A percentile compares a stretch with the other conserved stretches of the same genome.
phyloP scores from a whole-genome alignment of 2,329 filamentous ascomycete species.

The Sporothrix brasiliensis region DNA sequence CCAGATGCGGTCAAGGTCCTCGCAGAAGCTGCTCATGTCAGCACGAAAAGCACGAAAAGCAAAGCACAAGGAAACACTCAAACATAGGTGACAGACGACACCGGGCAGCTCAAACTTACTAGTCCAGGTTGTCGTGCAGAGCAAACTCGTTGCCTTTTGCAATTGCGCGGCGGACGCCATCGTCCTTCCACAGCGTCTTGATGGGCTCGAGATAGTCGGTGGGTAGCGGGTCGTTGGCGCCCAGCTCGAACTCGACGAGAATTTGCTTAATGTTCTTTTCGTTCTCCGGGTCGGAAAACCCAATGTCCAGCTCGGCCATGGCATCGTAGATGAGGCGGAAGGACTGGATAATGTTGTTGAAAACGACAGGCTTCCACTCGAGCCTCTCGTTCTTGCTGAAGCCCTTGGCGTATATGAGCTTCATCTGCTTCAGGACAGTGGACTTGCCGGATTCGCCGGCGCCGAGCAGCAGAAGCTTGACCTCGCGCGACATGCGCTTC shows the following conservation, averaged over 20 bases:
- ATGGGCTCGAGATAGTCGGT: constrained; percentile 77
- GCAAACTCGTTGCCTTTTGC: constrained; percentile 95
- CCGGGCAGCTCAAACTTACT: constrained; percentile 59
- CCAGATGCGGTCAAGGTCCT: constrained; percentile 75
- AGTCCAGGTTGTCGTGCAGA: constrained; percentile 90
- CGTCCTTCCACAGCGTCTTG: constrained; percentile 80
- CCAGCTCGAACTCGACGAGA: constrained; percentile 78
- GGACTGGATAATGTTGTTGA: constrained; percentile 90
- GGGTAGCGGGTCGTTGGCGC: constrained; percentile 78
- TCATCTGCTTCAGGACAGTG: constrained; percentile 98
- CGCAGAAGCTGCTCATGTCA: constrained; percentile 70
- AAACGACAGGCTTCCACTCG: constrained; percentile 93
- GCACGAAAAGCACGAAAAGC: background rate
- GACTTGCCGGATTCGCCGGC: constrained; percentile 96
- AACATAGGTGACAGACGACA: constrained; percentile 34
- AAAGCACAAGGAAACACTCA: background rate
- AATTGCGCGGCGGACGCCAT: constrained; percentile 83
- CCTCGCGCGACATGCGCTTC: constrained; percentile 81
- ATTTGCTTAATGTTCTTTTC: constrained; percentile 80
- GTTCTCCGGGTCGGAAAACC: constrained; percentile 77
- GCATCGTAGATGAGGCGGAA: constrained; percentile 89
- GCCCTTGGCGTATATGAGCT: constrained; percentile 90
- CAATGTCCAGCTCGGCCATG: constrained; percentile 81
- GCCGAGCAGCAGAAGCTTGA: constrained; percentile 87
- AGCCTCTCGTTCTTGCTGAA: constrained; percentile 88